Percentiles rank a stretch among this genome's conserved stretches.
Conservation (phyloP, 345 rosid genomes). For the Lepidium aucheri region DNA sequence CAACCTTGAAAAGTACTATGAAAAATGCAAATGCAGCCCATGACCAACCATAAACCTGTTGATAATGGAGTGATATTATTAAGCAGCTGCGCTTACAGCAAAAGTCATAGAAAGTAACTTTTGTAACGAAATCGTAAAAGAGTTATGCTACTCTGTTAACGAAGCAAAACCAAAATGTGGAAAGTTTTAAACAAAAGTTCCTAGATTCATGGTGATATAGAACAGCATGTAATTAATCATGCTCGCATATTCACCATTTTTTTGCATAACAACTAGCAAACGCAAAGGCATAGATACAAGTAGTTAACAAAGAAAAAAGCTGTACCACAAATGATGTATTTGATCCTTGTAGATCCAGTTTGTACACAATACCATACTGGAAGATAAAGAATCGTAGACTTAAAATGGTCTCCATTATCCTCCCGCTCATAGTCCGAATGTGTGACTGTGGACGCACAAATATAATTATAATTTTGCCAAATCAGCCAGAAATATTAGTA, state of each 20-base stretch:
- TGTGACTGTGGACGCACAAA: slow-evolving; percentile 51
- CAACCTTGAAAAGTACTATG: slow-evolving; percentile 79
- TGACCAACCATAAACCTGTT: slow-evolving; percentile 78
- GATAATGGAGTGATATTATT: neutral
- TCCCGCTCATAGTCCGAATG: slow-evolving; percentile 73
- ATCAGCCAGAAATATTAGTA: neutral
- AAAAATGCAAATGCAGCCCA: slow-evolving; percentile 69
- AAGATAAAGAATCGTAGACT: slow-evolving; percentile 82
- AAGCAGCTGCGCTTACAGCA: neutral
- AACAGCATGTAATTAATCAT: too few relatives aligned
- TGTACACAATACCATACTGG: slow-evolving; percentile 94
- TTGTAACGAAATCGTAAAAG: neutral
- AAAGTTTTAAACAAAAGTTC: too few relatives aligned
- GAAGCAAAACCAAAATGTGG: neutral
- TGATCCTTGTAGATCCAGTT: slow-evolving; percentile 46
- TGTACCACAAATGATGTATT: slow-evolving; percentile 62
- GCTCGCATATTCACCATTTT: too few relatives aligned
- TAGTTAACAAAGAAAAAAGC: neutral
- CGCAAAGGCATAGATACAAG: neutral
- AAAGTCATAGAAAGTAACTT: neutral
- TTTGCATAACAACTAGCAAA: neutral
- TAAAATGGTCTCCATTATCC: slow-evolving; percentile 81
- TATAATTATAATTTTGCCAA: neutral
- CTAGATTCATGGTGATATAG: too few relatives aligned
- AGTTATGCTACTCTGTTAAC: neutral